A percentile compares a stretch with the other conserved stretches of the same genome.
phyloP scores from a whole-genome alignment of 192 early-diverging fungal species.

The Backusella macrospora region DNA sequence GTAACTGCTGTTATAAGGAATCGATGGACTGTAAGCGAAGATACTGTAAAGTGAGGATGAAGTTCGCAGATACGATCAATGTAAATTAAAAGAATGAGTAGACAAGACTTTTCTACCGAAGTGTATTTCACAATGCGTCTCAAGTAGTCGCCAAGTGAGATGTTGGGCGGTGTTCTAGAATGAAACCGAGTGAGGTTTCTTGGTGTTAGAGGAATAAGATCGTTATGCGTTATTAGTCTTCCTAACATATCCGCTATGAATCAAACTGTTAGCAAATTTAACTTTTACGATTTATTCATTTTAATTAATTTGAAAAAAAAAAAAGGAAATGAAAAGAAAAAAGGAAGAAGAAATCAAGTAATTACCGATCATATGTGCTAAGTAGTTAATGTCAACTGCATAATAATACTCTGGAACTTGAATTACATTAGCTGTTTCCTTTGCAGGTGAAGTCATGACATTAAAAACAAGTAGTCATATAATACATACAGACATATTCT shows the following conservation, averaged over 20 bases:
- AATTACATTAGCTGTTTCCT: conserved; percentile 13
- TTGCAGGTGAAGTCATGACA: conserved; percentile 23
- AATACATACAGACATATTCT: background rate
- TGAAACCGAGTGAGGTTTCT: conserved; percentile 91
- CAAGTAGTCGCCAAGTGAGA: conserved; percentile 88
- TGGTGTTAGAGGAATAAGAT: conserved; percentile 60
- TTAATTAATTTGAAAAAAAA: background rate
- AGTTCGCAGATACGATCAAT: conserved; percentile 87
- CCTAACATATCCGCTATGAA: conserved; percentile 60
- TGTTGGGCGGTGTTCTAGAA: conserved; percentile 86
- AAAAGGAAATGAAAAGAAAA: background rate
- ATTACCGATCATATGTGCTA: conserved; percentile 56
- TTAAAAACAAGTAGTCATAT: conserved; percentile 6
- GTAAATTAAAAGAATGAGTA: conserved; percentile 89
- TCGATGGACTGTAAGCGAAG: conserved; percentile 90
- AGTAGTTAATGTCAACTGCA: conserved; percentile 50
- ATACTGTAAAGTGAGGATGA: conserved; percentile 84
- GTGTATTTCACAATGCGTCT: conserved; percentile 91
- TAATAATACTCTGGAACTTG: conserved; percentile 52
- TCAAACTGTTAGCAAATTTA: background rate
- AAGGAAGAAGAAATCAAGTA: background rate
- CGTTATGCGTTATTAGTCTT: conserved; percentile 60
- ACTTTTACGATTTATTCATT: background rate
- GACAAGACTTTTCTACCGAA: conserved; percentile 82
- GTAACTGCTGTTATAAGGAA: conserved; percentile 92